Percentiles rank a stretch among this genome's conserved stretches.
Conservation (phyloP, 2,329 filamentous ascomycete species). For the Daldinia sp. region DNA sequence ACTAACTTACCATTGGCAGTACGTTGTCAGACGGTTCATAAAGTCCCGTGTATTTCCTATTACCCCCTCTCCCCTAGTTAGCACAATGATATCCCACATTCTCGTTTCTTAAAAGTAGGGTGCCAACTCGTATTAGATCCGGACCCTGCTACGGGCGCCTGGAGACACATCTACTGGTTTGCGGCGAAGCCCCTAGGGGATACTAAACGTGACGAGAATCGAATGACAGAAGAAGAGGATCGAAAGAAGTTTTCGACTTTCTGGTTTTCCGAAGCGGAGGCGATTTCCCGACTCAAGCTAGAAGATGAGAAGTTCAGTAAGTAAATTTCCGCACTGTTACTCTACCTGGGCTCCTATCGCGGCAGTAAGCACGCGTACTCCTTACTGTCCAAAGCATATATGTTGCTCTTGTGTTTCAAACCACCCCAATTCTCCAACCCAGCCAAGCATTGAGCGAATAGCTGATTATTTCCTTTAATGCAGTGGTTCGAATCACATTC, state of each 20-base stretch:
- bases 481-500: conserved; percentile 49
- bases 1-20: conserved; percentile 40
- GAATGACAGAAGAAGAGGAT: conserved; percentile 48
- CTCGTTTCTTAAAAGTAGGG: conserved; percentile 8
- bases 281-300: conserved; percentile 47
- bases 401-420: background rate
- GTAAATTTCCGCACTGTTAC: conserved; percentile 21
- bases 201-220: conserved; percentile 44
- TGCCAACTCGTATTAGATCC: conserved; percentile 44
- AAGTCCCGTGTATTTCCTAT: conserved; percentile 11
- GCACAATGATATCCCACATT: background rate
- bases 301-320: conserved; percentile 51
- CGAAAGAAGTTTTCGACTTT: conserved; percentile 49
- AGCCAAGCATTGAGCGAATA: background rate
- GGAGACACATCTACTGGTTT: conserved; percentile 43
- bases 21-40: conserved; percentile 31
- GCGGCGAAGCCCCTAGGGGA: conserved; percentile 46
- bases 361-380: background rate
- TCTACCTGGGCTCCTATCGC: background rate
- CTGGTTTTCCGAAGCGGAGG: conserved; percentile 48
- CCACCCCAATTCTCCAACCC: background rate
- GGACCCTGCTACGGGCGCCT: conserved; percentile 50
- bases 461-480: conserved; percentile 26
- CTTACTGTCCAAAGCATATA: background rate
- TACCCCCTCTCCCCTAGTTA: background rate